Evolutionary conservation across 306 rosid species (phyloP), one percentile per base, ranked within the genome.

Genomic region (Phaseolus lunatus): DNA sequence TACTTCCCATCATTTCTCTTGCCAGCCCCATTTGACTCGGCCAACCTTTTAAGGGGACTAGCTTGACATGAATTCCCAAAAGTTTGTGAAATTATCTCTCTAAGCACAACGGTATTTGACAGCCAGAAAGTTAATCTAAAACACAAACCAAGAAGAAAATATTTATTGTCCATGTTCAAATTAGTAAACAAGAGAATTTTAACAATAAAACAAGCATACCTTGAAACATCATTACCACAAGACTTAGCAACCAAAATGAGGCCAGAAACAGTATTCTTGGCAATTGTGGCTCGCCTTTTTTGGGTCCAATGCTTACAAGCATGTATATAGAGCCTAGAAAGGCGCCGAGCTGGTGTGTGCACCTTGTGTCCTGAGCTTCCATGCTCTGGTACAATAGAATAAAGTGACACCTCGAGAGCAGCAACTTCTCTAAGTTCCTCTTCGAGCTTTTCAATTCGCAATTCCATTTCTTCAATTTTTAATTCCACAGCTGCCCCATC

Each of bases 351-450:
- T 24, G 99, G 98, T 14, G 99, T 91, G 84, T 96, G 99, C 80
- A 92, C 99, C 82, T 96, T 96, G 80, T 96, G 98, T 33, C 93
- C 97, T 3, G 99, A 91, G 82, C 98, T 90, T 26, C 99, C 99
- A 81, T 96, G 99, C 84, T 96, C 97, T 19, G 99, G 97, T 64
- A 87, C 91, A 2, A 96, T 84, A 72, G 99, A 88, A 84, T 96
- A 96, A 23, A 96, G 88, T 59, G 99, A 89, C 67, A 96, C 88
- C 84, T 96, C 99, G 80, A 96, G 94, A 77, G 96, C 88, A n/a
- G 99, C 99, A 87, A 96, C 97, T 88, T 92, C 98, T 83, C 99
- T 91, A 62, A 96, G 86, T 81, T 96, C 99, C 77, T 88, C 99
- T 85, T 96, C 96, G 12, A 96, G 97, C 82, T 87, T 92, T 77